Base-by-base conservation (phyloP, 2,329 filamentous ascomycete genomes). In the Talaromyces piceae region DNA sequence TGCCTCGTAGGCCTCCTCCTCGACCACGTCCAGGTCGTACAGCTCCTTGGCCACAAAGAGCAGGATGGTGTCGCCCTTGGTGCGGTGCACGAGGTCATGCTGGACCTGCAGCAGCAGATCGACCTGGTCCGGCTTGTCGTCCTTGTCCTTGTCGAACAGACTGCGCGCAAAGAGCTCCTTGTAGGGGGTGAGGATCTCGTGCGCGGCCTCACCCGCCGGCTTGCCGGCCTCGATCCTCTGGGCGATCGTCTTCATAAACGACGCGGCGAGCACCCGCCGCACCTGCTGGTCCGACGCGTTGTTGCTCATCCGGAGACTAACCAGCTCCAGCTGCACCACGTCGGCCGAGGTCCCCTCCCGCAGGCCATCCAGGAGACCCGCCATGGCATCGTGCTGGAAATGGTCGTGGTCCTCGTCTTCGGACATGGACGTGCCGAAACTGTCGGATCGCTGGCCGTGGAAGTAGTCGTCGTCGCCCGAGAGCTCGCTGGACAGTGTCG, bases 301-400 rank as follows among this genome's bases (percentile, higher is more conserved):
- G 61, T 87, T 88, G 50, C 85, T 86, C 67, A 98, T 88, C 9
- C 91, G 86, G n/a, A 97, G 77, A 44, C 89, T 88, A 75, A 91
- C 95, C 56, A 98, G 87, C 67, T 98, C 93, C 28, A 97, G 80
- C 66, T 91, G 89, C 62, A 95, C 91, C 57, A 95, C 93, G 64
- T 94, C 88, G 9, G 83, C 81, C 12, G 81, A 80, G 46, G 82
- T 75, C 20, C 84, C 86, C 54, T 82, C 80, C 47, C 86, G 84
- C 39, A 97, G 77, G 22, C 89, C 87, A 62, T 96, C 91, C 55
- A 91, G 79, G n/a, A 97, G 80, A 54, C 88, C 91, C 57, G 84
- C 78, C 3, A 91, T 87, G 23, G 91, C 91, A 63, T 96, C 91
- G 55, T 85, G 78, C 66, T 95, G 88, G 77, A 97, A 97, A 52